A percentile compares a stretch with the other conserved stretches of the same genome.
phyloP scores from a whole-genome alignment of 108 stramenopile genomes.

The Skeletonema menzelii region DNA sequence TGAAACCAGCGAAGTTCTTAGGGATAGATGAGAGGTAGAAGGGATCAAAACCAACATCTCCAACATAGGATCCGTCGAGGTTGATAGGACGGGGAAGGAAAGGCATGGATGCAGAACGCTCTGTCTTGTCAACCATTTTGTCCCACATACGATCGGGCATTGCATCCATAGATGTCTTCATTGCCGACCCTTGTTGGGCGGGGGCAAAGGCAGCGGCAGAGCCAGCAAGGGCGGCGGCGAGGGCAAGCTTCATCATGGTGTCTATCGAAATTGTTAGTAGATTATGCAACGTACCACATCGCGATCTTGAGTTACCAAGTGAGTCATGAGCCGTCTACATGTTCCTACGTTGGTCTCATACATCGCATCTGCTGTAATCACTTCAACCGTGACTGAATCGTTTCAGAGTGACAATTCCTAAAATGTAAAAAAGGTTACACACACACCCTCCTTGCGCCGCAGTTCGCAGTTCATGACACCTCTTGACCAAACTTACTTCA shows the following conservation, averaged over 20 bases:
- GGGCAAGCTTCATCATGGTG: conserved; percentile 77
- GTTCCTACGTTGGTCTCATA: neutral
- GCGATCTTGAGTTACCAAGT: neutral
- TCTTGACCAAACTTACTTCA: no score
- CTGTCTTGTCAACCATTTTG: conserved; percentile 85
- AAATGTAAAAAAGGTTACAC: neutral
- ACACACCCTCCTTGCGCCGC: no score
- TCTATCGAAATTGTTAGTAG: neutral
- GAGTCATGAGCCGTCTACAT: neutral
- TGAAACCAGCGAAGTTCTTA: conserved; percentile 92
- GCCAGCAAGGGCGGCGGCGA: conserved; percentile 72
- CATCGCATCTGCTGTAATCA: conserved; percentile 1
- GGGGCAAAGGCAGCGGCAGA: conserved; percentile 86
- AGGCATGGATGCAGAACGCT: conserved; percentile 74
- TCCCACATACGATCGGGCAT: conserved; percentile 89
- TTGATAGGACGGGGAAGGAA: conserved; percentile 84
- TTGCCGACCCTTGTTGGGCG: conserved; percentile 33
- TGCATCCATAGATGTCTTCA: conserved; percentile 58
- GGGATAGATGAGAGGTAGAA: conserved; percentile 89
- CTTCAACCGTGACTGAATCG: neutral
- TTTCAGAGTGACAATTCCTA: neutral
- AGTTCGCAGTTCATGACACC: no score
- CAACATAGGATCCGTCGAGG: conserved; percentile 88
- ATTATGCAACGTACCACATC: neutral
- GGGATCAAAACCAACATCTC: conserved; percentile 95